A percentile compares a stretch with the other conserved stretches of the same genome.
Evolutionary conservation across 164 flowering plant genomes (phyloP).

Genomic region (Stephania yunnanensis): DNA sequence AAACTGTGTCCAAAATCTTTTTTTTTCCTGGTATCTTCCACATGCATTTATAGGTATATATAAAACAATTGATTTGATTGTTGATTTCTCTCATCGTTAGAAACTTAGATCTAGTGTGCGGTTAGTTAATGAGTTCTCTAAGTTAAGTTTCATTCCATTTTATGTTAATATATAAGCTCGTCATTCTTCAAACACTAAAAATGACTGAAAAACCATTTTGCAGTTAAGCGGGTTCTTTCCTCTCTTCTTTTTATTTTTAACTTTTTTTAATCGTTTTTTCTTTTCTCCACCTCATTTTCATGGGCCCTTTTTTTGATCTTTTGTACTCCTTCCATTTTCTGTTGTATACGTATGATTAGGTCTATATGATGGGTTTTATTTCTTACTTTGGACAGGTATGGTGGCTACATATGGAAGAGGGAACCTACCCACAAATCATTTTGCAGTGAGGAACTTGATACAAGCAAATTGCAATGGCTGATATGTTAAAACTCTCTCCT

Average conservation of each 20-base stretch:
- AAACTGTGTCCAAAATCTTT: background rate
- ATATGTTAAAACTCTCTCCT: conserved; percentile 10
- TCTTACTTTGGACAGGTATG: conserved; percentile 41
- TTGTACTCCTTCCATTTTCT: conserved; percentile 1
- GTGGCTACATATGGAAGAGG: conserved; percentile 37
- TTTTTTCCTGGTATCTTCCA: background rate
- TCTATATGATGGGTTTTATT: conserved; percentile 41
- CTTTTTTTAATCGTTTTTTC: background rate
- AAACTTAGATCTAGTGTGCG: background rate
- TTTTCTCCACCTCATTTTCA: background rate
- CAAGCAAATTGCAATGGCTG: conserved; percentile 22
- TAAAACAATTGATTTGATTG: background rate
- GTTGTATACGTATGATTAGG: conserved; percentile 17
- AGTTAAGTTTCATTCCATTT: background rate
- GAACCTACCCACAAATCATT: conserved; percentile 26
- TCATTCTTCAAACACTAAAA: background rate
- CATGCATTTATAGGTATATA: background rate
- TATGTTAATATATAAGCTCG: background rate
- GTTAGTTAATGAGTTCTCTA: background rate
- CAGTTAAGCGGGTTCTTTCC: background rate
- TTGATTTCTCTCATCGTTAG: background rate
- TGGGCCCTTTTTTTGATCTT: background rate
- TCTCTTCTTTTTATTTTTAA: background rate
- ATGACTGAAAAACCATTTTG: background rate
- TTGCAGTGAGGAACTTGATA: conserved; percentile 31